Base-by-base conservation (phyloP, 257 asterid species). In the Solanum chiquidenum region DNA sequence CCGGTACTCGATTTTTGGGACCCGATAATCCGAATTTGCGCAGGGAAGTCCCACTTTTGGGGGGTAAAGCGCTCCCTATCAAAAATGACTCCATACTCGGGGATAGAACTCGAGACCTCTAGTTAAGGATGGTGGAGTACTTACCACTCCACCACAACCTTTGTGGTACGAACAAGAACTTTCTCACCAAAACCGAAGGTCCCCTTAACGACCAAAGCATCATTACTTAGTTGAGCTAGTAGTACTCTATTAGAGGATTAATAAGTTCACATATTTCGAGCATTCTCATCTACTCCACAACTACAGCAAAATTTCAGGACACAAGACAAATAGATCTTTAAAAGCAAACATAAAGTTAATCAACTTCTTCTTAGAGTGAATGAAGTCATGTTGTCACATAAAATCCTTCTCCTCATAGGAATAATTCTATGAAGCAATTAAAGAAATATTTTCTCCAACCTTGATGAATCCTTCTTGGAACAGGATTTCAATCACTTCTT, bases 381-480 rank as follows among this genome's bases (percentile, higher is more conserved):
- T 82, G 69, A 82, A 82, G 44, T 79, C 38, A 79, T 44, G 66
- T 31, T 27, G 69, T 10, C 64, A 31, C 68, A 82, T 9, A 82
- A 82, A 46, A 29, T 82, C 68, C 85, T 46, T 80, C 69, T 80
- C 68, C 40, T 82, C 37, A 7, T 82, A 80, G 44, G 42, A 49
- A 29, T 49, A 49, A 82, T 82, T 49, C 68, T 46, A 46, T 18
- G 68, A 82, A 82, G 68, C 27, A 82, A 82, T 82, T 40, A 88
- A 86, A 12, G 62, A 87, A 34, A 31, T 90, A 80, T 84, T 84
- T 86, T 83, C 68, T 79, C 95, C 89, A 87, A 95, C 99, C 99
- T 97, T 97, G 89, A 97, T 95, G 75, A 94, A 90, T 44, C 99
- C 99, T 95, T 97, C 99, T 90, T 97, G 99, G 93, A 97, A 97